Evolutionary conservation across 2,329 filamentous ascomycete genomes (phyloP).

Genomic region (Aspergillus novofumigatus): DNA sequence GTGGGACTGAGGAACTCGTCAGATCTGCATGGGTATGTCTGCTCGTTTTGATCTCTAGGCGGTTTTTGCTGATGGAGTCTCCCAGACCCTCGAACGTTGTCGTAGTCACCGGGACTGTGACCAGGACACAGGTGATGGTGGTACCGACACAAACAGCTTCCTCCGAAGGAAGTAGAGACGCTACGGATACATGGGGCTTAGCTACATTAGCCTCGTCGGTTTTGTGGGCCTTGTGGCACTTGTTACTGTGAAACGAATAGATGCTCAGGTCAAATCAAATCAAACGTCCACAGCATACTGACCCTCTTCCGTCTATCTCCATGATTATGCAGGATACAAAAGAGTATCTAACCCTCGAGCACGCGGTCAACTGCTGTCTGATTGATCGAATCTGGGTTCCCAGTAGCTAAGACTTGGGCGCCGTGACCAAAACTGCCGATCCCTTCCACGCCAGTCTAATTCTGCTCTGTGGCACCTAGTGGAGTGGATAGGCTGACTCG

Average conservation of each 20-base stretch:
- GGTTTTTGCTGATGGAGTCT: neutral
- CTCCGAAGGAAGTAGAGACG: neutral
- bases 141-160: conserved; percentile 4
- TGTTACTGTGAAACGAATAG: conserved; percentile 2
- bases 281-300: neutral
- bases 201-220: neutral
- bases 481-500: neutral
- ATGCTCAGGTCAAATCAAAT: neutral
- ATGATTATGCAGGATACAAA: too few species aligned
- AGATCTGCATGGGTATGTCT: neutral
- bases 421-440: too few species aligned
- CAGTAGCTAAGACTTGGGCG: too few species aligned
- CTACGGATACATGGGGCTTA: neutral
- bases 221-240: neutral
- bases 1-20: neutral
- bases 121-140: conserved; percentile 1
- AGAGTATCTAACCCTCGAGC: too few species aligned
- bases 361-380: too few species aligned
- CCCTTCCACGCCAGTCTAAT: too few species aligned
- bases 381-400: too few species aligned
- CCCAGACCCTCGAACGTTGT: conserved; percentile 2
- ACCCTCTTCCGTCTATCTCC: neutral
- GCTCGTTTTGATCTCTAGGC: neutral
- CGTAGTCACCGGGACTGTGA: conserved; percentile 7
- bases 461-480: neutral